Evolutionary conservation across 129 eudicot species (phyloP), one percentile per base, ranked within the genome.

Genomic region (Apium graveolens): DNA sequence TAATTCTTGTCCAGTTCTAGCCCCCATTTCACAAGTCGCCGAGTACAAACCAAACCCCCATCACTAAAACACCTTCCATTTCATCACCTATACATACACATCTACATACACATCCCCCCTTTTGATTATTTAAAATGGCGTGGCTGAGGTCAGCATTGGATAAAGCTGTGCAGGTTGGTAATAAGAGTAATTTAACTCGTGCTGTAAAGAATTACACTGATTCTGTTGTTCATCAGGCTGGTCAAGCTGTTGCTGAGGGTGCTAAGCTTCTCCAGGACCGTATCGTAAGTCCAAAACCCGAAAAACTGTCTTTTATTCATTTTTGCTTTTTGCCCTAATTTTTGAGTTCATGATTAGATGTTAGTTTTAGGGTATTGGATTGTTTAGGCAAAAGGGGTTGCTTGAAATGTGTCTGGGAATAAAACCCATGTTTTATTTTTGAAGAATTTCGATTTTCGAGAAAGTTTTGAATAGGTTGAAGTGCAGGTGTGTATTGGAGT

Each of bases 211-310:
- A 91, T 81, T 94, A 91, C 72, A 95, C 98, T 21, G 98, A 94
- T 76, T 80, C 89, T 21, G 98, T 95, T 27, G 97, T 90, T 44
- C 98, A 90, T 4, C 97, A 91, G 11, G 97, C 97, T 82, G 97
- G 98, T 75, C 98, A 91, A 82, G 98, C 98, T 43, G 98, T 95
- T 29, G 96, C 97, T 41, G 98, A 87, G 63, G 98, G 98, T 80
- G 98, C 98, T 75, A 91, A 94, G 77, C 85, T 95, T 62, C 66
- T 95, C 76, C 96, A 95, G 70, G 97, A 90, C 46, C 91, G 91
- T 80, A 86, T 91, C 32, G 98, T 95, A 84, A 83, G 11, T 38
- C 13, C 29, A 60, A n/a, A 26, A 51, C 62, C 21, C 62, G 62
- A 53, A n/a, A 60, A 29, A 60, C 6, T 1, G 17, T 60, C 6